Evolutionary conservation across 176 grass and related monocot species (phyloP), one percentile per base, ranked within the genome.

Genomic region (Triticum turgidum): DNA sequence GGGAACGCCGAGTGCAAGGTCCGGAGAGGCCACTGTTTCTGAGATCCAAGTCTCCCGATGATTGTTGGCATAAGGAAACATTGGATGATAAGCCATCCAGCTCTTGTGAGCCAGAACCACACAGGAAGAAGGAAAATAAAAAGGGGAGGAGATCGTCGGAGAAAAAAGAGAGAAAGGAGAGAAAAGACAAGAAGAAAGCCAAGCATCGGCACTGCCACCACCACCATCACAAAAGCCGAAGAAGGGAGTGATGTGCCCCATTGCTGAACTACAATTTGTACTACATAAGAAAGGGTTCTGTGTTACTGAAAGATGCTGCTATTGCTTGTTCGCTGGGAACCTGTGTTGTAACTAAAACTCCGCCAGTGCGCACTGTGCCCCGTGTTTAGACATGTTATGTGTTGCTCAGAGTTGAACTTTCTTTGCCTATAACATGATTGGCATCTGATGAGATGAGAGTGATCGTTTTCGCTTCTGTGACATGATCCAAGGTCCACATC

Each of bases 11-110:
- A 44, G 84, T 92, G 76, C 71, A 90, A 89, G 89, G 93, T 69
- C 93, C 93, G 5, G 93, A 95, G 41, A 95, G 92, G 81, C 95
- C 91, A 44, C n/a, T 47, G 4, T 92, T 84, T 90, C 75, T 93
- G 39, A 93, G 83, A 88, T 91, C 80, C 9, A 84, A 83, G 0
- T 89, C 81, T 17, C 64, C 47, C 49, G 84, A 85, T 74, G 77
- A 79, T 70, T 35, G 58, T 77, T 82, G 76, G 74, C 56, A 59
- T 79, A 37, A n/a, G 62, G 77, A 87, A 59, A 76, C 10, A 11
- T 74, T 68, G 27, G 81, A 83, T 44, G 34, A 8, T n/a, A 78
- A 66, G 27, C 21, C 74, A 75, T 84, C 59, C 5, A 87, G 80
- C 47, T 87, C 61, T 9, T 87, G 27, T 13, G 81, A 91, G 58